These are phyloP conservation scores for Diutina sp. DNA, from an alignment of 1,139 yeast species.

Conservation along the genomic window DNA sequence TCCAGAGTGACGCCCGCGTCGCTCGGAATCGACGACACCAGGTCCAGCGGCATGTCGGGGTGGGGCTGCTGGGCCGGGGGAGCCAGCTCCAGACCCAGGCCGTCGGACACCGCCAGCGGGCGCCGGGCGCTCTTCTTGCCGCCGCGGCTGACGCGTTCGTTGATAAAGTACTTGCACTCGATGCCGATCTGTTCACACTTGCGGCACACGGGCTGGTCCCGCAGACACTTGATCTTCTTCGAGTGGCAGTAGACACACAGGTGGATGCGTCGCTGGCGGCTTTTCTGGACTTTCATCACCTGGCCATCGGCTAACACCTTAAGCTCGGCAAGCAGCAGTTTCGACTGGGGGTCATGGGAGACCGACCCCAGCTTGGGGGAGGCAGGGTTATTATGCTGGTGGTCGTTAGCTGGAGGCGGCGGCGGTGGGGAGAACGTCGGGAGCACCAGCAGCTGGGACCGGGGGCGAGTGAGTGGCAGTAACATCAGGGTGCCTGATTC, in stretches of 20 bases:
- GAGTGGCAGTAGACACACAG: slow-evolving; percentile 53
- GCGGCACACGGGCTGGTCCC: slow-evolving; percentile 34
- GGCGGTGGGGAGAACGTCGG: background rate
- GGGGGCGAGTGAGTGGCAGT: background rate
- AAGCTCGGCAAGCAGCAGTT: background rate
- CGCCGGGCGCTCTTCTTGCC: background rate
- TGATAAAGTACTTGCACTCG: slow-evolving; percentile 42
- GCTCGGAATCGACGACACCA: background rate
- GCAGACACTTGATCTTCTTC: slow-evolving; percentile 45
- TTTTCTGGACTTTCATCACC: slow-evolving; percentile 42
- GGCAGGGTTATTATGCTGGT: background rate
- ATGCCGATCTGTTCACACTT: slow-evolving; percentile 33
- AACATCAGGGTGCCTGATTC: background rate
- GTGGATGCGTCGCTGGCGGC: slow-evolving; percentile 43
- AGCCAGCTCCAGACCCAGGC: background rate
- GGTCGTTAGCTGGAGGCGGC: background rate
- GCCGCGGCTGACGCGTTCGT: slow-evolving; percentile 24
- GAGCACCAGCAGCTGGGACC: background rate
- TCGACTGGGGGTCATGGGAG: background rate
- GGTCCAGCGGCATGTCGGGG: background rate
- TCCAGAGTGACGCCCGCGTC: background rate
- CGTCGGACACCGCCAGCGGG: background rate
- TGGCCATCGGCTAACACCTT: slow-evolving; percentile 27
- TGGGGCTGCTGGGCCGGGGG: background rate
- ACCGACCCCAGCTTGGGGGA: background rate